Base-by-base conservation (phyloP, 345 rosid species). In the Aquilaria malaccensis region DNA sequence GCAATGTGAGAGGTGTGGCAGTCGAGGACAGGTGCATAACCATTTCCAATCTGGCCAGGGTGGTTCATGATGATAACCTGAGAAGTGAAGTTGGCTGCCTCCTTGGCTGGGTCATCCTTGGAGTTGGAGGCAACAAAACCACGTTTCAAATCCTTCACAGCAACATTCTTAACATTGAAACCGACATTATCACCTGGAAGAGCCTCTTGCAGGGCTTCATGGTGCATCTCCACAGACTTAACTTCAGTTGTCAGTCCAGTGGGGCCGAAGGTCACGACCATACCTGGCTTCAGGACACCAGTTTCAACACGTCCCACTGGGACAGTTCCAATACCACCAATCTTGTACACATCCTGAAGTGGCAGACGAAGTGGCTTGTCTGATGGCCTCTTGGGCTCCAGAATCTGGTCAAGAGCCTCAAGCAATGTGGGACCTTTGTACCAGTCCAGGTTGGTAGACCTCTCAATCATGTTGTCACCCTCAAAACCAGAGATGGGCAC, bases 51-150 rank as follows among this genome's bases (percentile, higher is more conserved):
- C 77, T 89, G 96, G 0, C 96, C 96, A 6, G 96, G 96, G 75
- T 89, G 96, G 74, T 89, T 89, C 94, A 89, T 89, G 85, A 89
- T 89, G 64, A 89, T 89, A 32, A 89, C 96, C 31, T 89, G 96
- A 57, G 96, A 64, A 13, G 94, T 86, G 81, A 89, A 89, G 76
- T 52, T 84, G 9, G 88, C 88, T 0, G 96, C 94, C 10, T 72
- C 96, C 82, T 70, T 86, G 45, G 96, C 85, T 2, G 93, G 96
- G 67, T 88, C 96, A 13, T 88, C 96, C 83, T 88, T 85, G 9
- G 96, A 86, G 82, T 89, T 88, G 2, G 96, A 89, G 9, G 96
- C 96, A 41, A 89, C 91, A 6, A 0, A 84, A 0, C 96, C 96
- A 50, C 94, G 80, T 83, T 86, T 89, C 33, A 89, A 76, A 86